phyloP scores from a whole-genome alignment of 257 asterid species.

The Gardenia jasminoides region DNA sequence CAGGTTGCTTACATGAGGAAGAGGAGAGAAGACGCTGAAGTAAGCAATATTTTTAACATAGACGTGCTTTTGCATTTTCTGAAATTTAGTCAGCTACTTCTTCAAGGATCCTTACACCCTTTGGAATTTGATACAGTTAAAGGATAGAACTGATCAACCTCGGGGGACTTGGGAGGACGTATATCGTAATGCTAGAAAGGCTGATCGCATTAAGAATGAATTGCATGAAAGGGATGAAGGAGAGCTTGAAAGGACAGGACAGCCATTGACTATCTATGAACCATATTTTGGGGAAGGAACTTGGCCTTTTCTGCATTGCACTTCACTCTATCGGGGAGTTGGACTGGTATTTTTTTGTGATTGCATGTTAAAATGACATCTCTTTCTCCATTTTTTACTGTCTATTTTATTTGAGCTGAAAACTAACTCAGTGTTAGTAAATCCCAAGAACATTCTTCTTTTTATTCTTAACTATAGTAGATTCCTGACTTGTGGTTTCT shows the following conservation, averaged over 20 bases:
- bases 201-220: constrained; percentile 56
- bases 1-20: constrained; percentile 56
- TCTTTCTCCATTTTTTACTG: neutral
- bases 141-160: constrained; percentile 85
- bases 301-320: constrained; percentile 87
- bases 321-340: constrained; percentile 86
- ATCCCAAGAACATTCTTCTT: neutral
- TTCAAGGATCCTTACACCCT: neutral
- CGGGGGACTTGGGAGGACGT: constrained; percentile 93
- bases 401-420: neutral
- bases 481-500: too few species aligned
- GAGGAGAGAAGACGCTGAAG: constrained; percentile 92
- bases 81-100: constrained; percentile 13
- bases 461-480: neutral
- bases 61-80: neutral
- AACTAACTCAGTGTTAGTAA: neutral
- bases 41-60: constrained; percentile 14
- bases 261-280: constrained; percentile 86
- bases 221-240: constrained; percentile 96
- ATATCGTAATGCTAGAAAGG: constrained; percentile 73
- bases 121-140: constrained; percentile 57
- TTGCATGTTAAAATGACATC: neutral
- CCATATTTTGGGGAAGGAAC: constrained; percentile 88
- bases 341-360: constrained; percentile 54
- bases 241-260: constrained; percentile 95